phyloP scores from a whole-genome alignment of 2,329 filamentous ascomycete species.

The Huntiella abstrusa region DNA sequence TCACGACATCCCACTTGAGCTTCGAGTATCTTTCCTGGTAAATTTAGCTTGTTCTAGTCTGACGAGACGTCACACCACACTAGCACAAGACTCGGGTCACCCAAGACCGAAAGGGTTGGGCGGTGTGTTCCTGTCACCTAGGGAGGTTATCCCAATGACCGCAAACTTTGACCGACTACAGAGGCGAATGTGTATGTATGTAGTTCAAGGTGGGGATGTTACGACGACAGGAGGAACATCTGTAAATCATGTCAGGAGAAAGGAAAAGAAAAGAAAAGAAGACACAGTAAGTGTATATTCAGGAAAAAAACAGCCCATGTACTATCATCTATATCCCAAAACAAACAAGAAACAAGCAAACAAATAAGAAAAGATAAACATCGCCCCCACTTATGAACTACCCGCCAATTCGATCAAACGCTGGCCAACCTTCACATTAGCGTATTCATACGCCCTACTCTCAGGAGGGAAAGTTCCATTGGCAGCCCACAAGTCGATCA shows the following conservation, averaged over 20 bases:
- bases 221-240: background rate
- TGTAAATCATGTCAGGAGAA: background rate
- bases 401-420: conserved; percentile 31
- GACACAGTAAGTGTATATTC: background rate
- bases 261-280: background rate
- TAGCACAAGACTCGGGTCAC: too few relatives aligned
- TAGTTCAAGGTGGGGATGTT: background rate
- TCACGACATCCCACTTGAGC: too few relatives aligned
- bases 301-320: background rate
- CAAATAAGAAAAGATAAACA: background rate
- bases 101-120: too few relatives aligned
- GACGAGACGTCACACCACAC: too few relatives aligned
- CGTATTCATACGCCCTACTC: conserved; percentile 46
- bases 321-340: background rate
- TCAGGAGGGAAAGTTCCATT: conserved; percentile 74
- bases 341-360: background rate
- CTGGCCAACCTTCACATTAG: conserved; percentile 42
- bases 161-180: background rate
- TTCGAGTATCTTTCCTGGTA: too few relatives aligned
- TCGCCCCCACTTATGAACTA: conserved; percentile 2
- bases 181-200: background rate
- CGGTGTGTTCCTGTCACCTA: too few relatives aligned
- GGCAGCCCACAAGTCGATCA: conserved; percentile 80
- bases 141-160: too few relatives aligned
- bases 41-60: too few relatives aligned